Evolutionary conservation across 1,284 basidiomycete species (phyloP), one percentile per base, ranked within the genome.

Genomic region (Pyrrhoderma lamaoense): DNA sequence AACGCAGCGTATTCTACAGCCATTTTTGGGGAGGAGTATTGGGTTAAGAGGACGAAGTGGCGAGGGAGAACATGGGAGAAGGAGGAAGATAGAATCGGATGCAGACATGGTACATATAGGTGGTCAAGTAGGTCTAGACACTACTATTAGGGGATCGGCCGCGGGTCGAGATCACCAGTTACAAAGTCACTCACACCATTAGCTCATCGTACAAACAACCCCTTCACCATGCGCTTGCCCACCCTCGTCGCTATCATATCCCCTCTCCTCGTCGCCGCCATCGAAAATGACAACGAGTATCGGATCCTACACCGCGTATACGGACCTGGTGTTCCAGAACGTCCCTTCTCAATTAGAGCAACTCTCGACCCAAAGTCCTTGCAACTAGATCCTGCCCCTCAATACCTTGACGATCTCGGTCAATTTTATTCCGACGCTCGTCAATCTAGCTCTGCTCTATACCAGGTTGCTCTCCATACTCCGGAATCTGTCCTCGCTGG

Each of bases 391-490:
- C 56, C 55, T 21, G 47, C 53, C 16, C 39, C 54, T 44, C 37
- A 54, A 5, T 43, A 56, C 22, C 56, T 55, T 14, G 59, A 73
- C 47, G 74, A 77, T 64, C 64, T 79, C 35, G 62, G 53, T 45
- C 59, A 70, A 36, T 73, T 80, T 58, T 58, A 68, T 38, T 63
- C 71, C 51, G 58, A 62, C 23, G 62, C 76, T 36, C 62, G 67
- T 31, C 59, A 68, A 22, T 50, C 65, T 8, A 67, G 70, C 44
- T 66, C 67, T 16, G 73, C 75, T 11, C 66, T 85, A 58, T 90
- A 90, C 66, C 88, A 92, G 67, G 66, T 91, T 48, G 84, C 86
- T 45, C 67, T 92, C 57, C 74, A 82, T 60, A 74, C 67, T 47
- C 72, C 36, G 51, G 64, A 19, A 66, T 68, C 51, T 68, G 69